Evolutionary conservation across 2,329 filamentous ascomycete genomes (phyloP).

Genomic region (Stemphylium lycopersici): DNA sequence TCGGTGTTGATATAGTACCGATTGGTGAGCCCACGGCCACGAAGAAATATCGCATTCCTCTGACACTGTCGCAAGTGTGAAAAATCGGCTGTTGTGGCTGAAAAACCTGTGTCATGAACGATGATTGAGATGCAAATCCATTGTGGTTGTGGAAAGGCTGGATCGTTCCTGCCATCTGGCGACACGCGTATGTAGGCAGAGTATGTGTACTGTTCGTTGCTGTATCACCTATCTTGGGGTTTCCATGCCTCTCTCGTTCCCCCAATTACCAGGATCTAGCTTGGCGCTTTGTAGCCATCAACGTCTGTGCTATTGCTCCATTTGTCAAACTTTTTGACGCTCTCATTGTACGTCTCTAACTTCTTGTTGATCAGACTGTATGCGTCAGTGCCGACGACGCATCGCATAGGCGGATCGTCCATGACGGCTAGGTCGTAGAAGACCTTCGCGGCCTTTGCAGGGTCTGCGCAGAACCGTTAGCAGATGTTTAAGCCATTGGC

Average conservation of each 20-base stretch:
- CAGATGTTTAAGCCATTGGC: background rate
- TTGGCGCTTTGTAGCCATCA: conserved; percentile 46
- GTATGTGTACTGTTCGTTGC: background rate
- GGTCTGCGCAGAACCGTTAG: conserved; percentile 44
- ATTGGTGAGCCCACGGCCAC: background rate
- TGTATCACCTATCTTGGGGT: background rate
- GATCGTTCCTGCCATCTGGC: background rate
- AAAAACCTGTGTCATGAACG: background rate
- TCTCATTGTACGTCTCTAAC: conserved; percentile 57
- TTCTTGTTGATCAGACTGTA: conserved; percentile 58
- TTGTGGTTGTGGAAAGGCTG: background rate
- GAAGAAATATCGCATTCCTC: background rate
- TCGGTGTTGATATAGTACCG: background rate
- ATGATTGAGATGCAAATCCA: background rate
- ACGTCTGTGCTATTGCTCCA: conserved; percentile 58
- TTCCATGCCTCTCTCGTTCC: background rate
- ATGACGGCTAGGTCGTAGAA: conserved; percentile 63
- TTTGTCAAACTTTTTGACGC: conserved; percentile 58
- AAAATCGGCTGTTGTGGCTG: background rate
- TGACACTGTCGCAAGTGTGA: background rate
- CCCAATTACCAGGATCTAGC: conserved; percentile 7
- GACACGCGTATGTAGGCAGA: background rate
- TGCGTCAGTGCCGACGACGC: conserved; percentile 61
- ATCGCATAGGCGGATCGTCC: conserved; percentile 59
- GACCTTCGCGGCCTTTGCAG: conserved; percentile 55